Base-by-base conservation (phyloP, 306 rosid species). In the Lathyrus oleraceus region DNA sequence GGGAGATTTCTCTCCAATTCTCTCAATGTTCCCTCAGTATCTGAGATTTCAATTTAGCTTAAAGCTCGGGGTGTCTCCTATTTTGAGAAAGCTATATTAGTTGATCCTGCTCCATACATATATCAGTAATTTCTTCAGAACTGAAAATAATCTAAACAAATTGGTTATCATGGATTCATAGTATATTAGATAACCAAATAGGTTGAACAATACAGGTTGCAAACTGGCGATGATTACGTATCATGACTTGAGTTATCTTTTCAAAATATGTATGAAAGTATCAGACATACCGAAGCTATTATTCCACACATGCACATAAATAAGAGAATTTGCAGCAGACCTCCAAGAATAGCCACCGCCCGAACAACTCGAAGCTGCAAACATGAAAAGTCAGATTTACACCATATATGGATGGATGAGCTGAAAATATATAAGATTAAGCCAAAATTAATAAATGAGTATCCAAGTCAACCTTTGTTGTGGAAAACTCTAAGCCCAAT, bases 241-340 rank as follows among this genome's bases (percentile, higher is more conserved):
- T 47, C 19, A 53, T 11, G 48, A 65, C 25, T 53, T 35, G 39
- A 27, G 42, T 20, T 20, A 14, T 60, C 39, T 44, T 49, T 23
- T 19, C 16, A 64, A 39, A 67, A 38, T 51, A 67, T 56, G 72
- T 23, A 61, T 45, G 63, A 44, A 77, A 80, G 69, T 67, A 74
- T 27, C 27, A 39, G 36, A 68, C 97, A 76, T 91, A 94, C 99
- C 69, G 79, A 81, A 74, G 99, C 96, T 51, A 88, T 87, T 65
- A 94, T 79, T 72, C 99, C 99, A 81, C 89, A 87, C 84, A 87
- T 75, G 81, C 95, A 94, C 95, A 94, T 94, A 74, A 94, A 91
- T 68, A 94, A 81, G 81, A 87, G 81, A 79, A 91, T 91, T 78
- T 94, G 99, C 56, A 94, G 96, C 73, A 94, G 85, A 30, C 97